These are phyloP conservation scores for Buddleja alternifolia DNA, from an alignment of 257 asterid species.

Conservation along the genomic window DNA sequence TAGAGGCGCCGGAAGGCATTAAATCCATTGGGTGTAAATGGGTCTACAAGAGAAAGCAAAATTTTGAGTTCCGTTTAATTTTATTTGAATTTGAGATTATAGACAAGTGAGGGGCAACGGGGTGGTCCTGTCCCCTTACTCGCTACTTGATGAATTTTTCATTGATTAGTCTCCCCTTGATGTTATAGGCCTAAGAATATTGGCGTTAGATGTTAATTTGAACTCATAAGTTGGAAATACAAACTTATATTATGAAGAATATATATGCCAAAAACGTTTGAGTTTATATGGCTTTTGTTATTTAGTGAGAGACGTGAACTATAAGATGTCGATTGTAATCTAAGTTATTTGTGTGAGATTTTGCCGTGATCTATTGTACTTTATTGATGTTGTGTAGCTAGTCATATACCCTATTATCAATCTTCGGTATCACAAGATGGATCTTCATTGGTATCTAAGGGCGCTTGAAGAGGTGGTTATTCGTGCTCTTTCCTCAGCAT, in stretches of 20 bases:
- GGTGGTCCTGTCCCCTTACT: too few species aligned
- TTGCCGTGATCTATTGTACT: slow-evolving; percentile 16
- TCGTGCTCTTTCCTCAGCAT: slow-evolving; percentile 72
- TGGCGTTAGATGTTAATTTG: neutral
- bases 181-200: neutral
- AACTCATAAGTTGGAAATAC: neutral
- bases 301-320: neutral
- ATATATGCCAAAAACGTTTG: neutral
- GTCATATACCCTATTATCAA: slow-evolving; percentile 92
- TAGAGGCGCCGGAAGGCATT: too few species aligned
- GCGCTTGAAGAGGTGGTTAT: slow-evolving; percentile 94
- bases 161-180: slow-evolving; percentile 16
- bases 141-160: neutral
- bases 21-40: too few species aligned
- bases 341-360: slow-evolving; percentile 2
- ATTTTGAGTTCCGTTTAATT: too few species aligned
- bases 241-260: neutral
- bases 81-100: too few species aligned
- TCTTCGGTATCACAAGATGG: slow-evolving; percentile 83
- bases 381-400: slow-evolving; percentile 56
- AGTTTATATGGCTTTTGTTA: neutral
- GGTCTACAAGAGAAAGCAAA: too few species aligned
- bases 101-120: too few species aligned
- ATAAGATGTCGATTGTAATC: neutral
- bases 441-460: slow-evolving; percentile 93